Base-by-base conservation (phyloP, 805 yeast species). In the Zygoascus biomembranicola region DNA sequence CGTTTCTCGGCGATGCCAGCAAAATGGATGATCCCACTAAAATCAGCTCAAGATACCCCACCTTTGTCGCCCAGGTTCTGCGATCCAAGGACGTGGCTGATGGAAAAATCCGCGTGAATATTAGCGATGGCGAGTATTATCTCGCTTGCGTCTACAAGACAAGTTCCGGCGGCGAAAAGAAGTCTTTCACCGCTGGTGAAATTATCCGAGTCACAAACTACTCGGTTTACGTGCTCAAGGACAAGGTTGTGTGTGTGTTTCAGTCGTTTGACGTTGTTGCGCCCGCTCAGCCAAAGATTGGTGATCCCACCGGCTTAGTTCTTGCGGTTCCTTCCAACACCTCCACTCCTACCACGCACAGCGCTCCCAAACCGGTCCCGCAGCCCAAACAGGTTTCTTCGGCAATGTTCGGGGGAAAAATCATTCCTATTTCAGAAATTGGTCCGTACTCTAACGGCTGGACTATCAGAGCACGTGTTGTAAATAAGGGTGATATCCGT, bases 391-490 rank as follows among this genome's bases (percentile, higher is more conserved):
- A 28, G 41, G 23, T 16, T n/a, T 6, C 47, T 20, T n/a, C 31
- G 14, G 47, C 47, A 13, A 31, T 26, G 26, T 11, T 18, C 10
- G 41, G 23, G 5, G 41, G 23, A 6, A 13, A 32, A 26, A 43
- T 86, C 42, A 80, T 79, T 60, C 85, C 95, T 10, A 87, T 90
- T 61, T 96, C 88, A 64, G 88, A 84, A 58, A 73, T 94, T 50
- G 88, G 97, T 11, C 98, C 98, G 8, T 94, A 87, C 67, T 94
- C 87, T 67, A 85, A 83, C 65, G 75, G 77, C 50, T 94, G 98
- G 98, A 84, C 92, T 6, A 87, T 94, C 63, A 89, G 88, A 63
- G 99, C 95, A 0, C 82, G 98, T 66, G 94, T 90, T 26, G 83
- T 95, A 0, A 83, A 78, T 68, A 94, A 92, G 69, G 82, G 92